Percentiles rank a stretch among this genome's conserved stretches.
These are phyloP conservation scores for Platismatia glauca DNA, from an alignment of 495 filamentous ascomycete genomes.

Conservation along the genomic window DNA sequence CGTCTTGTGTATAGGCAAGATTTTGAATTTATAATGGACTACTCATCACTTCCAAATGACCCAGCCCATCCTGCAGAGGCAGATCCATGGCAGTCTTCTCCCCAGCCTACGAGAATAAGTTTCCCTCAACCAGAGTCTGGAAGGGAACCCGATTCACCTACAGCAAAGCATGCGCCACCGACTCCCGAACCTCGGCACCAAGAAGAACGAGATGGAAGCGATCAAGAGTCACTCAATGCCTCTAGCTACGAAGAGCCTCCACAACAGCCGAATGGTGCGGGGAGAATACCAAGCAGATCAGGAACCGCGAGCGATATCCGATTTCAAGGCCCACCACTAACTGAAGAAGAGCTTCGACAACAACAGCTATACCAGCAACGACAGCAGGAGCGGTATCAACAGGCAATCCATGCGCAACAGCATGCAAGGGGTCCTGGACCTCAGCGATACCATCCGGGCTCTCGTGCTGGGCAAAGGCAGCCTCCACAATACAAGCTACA, in stretches of 20 bases:
- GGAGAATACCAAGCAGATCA: constrained; percentile 6
- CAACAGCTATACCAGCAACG: constrained; percentile 36
- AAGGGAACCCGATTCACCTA: constrained; percentile 51
- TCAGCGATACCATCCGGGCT: constrained; percentile 40
- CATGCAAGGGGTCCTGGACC: constrained; percentile 29
- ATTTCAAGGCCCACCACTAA: constrained; percentile 32
- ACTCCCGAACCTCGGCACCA: constrained; percentile 27
- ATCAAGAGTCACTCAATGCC: constrained; percentile 18
- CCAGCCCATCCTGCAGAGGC: constrained; percentile 58
- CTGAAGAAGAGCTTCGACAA: constrained; percentile 28
- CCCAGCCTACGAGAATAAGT: constrained; percentile 50
- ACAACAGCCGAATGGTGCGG: constrained; percentile 11
- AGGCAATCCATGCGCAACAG: constrained; percentile 32
- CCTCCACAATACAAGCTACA: constrained; percentile 72
- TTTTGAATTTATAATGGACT: constrained; percentile 55
- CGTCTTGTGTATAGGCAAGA: neutral
- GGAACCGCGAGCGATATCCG: constrained; percentile 17
- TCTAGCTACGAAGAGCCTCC: constrained; percentile 10
- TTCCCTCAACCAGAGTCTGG: constrained; percentile 37
- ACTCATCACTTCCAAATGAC: constrained; percentile 67
- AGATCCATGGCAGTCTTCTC: constrained; percentile 71
- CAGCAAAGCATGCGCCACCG: constrained; percentile 32
- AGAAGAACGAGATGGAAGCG: constrained; percentile 20
- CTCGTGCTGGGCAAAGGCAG: constrained; percentile 33
- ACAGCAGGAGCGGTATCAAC: constrained; percentile 40